Percentiles rank a stretch among this genome's conserved stretches.
Evolutionary conservation across 2,329 filamentous ascomycete genomes (phyloP).

Genomic region (Phyllosticta citrichinensis): DNA sequence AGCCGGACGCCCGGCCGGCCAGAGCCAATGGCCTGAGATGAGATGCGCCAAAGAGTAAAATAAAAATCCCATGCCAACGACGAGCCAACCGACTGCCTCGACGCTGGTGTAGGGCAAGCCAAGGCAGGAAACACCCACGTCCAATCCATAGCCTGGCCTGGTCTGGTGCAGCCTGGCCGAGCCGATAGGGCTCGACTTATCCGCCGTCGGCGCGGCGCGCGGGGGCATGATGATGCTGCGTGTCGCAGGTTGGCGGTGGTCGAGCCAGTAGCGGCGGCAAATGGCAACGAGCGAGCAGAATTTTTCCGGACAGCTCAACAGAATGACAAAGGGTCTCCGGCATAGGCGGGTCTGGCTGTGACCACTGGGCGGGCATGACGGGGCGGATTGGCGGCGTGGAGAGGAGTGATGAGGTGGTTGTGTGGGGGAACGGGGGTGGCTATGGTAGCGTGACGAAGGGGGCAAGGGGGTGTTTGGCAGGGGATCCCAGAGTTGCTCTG

Average conservation of each 20-base stretch:
- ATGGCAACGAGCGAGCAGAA: neutral
- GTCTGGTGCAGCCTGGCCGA: neutral
- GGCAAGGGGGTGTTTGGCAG: neutral
- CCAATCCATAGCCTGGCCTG: neutral
- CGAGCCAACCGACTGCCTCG: too few relatives aligned
- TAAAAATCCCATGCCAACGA: too few relatives aligned
- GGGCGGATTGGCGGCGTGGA: neutral
- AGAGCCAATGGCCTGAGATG: neutral
- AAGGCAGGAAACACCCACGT: neutral
- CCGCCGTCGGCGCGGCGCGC: too few relatives aligned
- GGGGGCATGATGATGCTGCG: too few relatives aligned
- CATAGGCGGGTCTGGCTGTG: neutral
- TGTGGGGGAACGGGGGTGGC: neutral
- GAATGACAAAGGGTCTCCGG: neutral
- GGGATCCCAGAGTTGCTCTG: slow-evolving; percentile 40
- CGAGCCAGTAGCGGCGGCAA: neutral
- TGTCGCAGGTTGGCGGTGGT: neutral
- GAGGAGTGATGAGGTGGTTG: neutral
- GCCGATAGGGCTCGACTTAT: neutral
- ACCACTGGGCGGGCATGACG: neutral
- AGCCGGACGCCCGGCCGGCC: too few relatives aligned
- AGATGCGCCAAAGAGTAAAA: neutral
- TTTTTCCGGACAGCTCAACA: neutral
- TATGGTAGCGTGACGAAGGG: neutral
- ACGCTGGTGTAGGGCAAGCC: neutral